Conservation (phyloP, 2,329 filamentous ascomycete genomes). For the Diaporthe longicolla region DNA sequence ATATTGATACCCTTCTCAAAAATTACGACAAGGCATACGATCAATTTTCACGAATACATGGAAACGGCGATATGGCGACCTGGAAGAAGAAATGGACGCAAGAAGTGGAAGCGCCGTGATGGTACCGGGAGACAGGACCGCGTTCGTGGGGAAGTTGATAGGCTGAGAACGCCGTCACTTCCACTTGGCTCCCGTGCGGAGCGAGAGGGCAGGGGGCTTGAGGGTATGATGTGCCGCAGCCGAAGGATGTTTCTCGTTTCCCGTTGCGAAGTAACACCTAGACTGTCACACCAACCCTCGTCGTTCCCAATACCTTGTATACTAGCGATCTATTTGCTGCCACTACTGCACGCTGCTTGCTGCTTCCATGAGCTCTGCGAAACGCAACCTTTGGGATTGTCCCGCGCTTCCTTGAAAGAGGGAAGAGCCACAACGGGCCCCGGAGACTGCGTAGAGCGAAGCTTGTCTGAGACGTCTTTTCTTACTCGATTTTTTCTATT, state of each 20-base stretch:
- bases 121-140: conserved; percentile 17
- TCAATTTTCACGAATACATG: conserved; percentile 34
- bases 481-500: conserved; percentile 27
- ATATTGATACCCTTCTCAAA: conserved; percentile 30
- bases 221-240: conserved; percentile 18
- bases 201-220: conserved; percentile 2
- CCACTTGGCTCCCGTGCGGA: conserved; percentile 30
- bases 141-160: conserved; percentile 4
- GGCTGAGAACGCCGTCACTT: conserved; percentile 32
- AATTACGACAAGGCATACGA: conserved; percentile 36
- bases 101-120: conserved; percentile 18
- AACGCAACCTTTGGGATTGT: neutral
- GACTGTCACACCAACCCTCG: conserved; percentile 22
- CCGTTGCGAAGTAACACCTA: conserved; percentile 17
- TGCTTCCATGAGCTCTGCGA: conserved; percentile 21
- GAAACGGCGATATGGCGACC: conserved; percentile 28
- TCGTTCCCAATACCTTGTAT: conserved; percentile 37
- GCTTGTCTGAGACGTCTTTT: conserved; percentile 24
- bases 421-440: neutral
- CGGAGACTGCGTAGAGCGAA: neutral
- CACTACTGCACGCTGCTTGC: conserved; percentile 36
- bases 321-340: conserved; percentile 41
- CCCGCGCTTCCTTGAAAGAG: neutral
- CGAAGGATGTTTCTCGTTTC: conserved; percentile 9
- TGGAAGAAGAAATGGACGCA: conserved; percentile 21